Evolutionary conservation across 1,284 basidiomycete species (phyloP).

Genomic region (Ceratobasidium sp.): DNA sequence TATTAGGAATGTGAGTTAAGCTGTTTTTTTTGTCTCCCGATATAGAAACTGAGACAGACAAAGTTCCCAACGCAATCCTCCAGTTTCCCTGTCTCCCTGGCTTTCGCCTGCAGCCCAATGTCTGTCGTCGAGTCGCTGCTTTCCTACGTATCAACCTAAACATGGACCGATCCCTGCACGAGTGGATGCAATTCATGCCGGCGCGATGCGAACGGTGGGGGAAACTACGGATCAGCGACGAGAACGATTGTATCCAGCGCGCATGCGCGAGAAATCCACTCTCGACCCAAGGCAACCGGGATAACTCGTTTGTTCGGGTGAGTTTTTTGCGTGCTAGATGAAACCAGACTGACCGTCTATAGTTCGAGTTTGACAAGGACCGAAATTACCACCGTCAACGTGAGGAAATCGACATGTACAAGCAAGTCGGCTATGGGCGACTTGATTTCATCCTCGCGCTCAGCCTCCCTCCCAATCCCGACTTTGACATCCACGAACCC

Average conservation of each 20-base stretch:
- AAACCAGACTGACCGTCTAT: neutral
- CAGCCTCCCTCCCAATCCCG: neutral
- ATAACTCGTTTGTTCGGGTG: slow-evolving; percentile 4
- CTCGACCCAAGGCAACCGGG: neutral
- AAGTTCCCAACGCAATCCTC: neutral
- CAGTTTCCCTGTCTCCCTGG: neutral
- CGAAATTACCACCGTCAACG: neutral
- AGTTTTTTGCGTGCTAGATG: neutral
- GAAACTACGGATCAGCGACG: neutral
- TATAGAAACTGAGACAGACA: neutral
- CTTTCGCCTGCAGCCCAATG: neutral
- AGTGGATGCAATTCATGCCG: slow-evolving; percentile 7
- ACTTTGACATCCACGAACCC: neutral
- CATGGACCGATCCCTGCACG: neutral
- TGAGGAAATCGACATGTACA: neutral
- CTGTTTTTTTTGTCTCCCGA: neutral
- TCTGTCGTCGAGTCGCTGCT: neutral
- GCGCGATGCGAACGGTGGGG: neutral
- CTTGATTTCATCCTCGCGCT: slow-evolving; percentile 4
- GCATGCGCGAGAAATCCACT: neutral
- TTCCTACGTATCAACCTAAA: neutral
- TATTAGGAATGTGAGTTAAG: slow-evolving; percentile 4
- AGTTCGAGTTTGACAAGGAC: neutral
- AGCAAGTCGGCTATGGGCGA: neutral
- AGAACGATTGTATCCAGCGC: neutral